These are phyloP conservation scores for Naganishia randhawae DNA, from an alignment of 768 basidiomycete species.

Conservation along the genomic window DNA sequence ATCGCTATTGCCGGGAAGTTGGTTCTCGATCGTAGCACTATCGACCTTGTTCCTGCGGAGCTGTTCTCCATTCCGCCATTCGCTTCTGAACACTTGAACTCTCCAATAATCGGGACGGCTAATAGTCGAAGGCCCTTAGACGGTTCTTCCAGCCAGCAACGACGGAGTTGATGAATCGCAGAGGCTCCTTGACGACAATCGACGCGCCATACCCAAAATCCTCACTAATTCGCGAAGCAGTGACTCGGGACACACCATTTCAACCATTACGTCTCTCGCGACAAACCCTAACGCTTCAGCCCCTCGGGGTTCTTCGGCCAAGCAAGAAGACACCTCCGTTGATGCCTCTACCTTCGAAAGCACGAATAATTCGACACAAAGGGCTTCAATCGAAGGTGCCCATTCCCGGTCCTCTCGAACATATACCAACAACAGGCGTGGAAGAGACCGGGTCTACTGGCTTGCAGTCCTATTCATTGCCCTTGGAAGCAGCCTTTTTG, in stretches of 20 bases:
- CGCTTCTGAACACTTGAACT: background rate
- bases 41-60: conserved; percentile 19
- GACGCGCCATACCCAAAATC: background rate
- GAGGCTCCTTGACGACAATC: background rate
- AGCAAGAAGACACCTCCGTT: background rate
- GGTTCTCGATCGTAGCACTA: background rate
- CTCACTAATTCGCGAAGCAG: background rate
- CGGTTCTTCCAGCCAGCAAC: background rate
- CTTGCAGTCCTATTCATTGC: conserved; percentile 2
- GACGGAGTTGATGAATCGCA: background rate
- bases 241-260: no score
- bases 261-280: conserved; percentile 17
- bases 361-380: background rate
- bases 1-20: background rate
- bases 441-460: conserved; percentile 8
- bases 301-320: conserved; percentile 17
- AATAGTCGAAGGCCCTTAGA: background rate
- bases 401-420: background rate
- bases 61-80: background rate
- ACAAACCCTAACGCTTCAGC: background rate
- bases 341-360: background rate
- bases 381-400: background rate
- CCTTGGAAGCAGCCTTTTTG: conserved; percentile 8
- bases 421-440: background rate
- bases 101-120: background rate